Base-by-base conservation (phyloP, 2,329 filamentous ascomycete genomes). In the Pestalotiopsis sp. region DNA sequence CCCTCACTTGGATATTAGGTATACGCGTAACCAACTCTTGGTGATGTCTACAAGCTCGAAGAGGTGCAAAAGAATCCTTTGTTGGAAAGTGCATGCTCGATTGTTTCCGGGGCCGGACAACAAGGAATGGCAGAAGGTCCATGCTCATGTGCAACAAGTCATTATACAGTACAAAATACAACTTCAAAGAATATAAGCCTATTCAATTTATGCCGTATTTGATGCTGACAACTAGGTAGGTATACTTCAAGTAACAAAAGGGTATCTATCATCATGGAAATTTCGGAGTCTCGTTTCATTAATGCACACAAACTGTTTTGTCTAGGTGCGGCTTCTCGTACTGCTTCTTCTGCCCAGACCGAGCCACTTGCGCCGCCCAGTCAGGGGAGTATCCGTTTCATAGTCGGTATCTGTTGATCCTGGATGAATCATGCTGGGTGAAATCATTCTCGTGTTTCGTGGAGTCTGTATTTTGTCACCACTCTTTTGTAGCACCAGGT, bases 311-410 rank as follows among this genome's bases (percentile, higher is more conserved):
- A 25, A 17, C 56, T 25, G 17, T 38, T 68, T 75, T 69, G 74
- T n/a, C 71, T 71, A 52, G 69, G 67, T 36, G 36, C 72, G 72
- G 20, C 69, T 76, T 68, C 73, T 78, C 38, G 72, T 36, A 25
- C 71, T 74, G 11, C 72, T 72, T 71, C 72, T 76, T 65, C 71
- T 74, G 36, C 76, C 76, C n/a, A 78, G 68, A 11, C 73, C 72
- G 1, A 78, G 68, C 77, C 77, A 78, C 52, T 75, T 78, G 20
- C 75, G 74, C 67, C 75, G 75, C 66, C 69, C 39, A 39, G 41
- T 23, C 38, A 69, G 59, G 38, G 65, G 23, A 17, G 61, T 69
- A 9, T 61, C 59, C 36, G 23, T 68, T 3, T 66, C 36, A 20
- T 36, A n/a, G 25, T 58, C n/a, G 62, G 56, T 36, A 13, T 62